Percentiles rank a stretch among this genome's conserved stretches.
Evolutionary conservation across 2,329 filamentous ascomycete genomes (phyloP).

Genomic region (Xylariaceae sp.): DNA sequence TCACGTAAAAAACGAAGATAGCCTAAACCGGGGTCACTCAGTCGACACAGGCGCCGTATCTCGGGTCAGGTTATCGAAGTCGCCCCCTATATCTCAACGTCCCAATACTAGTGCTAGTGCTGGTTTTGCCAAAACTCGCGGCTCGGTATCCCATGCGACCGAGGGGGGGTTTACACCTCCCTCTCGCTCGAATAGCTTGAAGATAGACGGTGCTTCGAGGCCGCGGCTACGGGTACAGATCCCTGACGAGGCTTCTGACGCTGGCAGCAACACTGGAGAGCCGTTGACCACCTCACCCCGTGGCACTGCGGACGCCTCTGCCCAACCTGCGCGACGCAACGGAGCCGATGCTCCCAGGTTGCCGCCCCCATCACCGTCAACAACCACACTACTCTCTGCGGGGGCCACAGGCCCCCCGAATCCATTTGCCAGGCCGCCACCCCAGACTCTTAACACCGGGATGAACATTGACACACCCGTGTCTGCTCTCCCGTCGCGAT

Average conservation of each 20-base stretch:
- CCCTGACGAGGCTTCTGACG: conserved; percentile 80
- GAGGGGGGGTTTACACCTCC: conserved; percentile 64
- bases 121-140: conserved; percentile 41
- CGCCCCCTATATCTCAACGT: conserved; percentile 46
- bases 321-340: conserved; percentile 46
- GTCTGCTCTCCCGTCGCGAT: conserved; percentile 87
- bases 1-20: conserved; percentile 35
- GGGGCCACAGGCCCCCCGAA: conserved; percentile 91
- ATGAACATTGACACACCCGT: conserved; percentile 74
- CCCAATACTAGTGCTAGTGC: conserved; percentile 47
- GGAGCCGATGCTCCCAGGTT: conserved; percentile 57
- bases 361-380: conserved; percentile 87
- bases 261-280: conserved; percentile 66
- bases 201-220: conserved; percentile 56
- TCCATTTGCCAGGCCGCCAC: conserved; percentile 83
- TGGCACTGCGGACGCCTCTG: conserved; percentile 53
- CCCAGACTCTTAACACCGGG: conserved; percentile 54
- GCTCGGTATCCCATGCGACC: conserved; percentile 57
- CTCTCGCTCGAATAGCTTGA: conserved; percentile 70
- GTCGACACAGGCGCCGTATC: conserved; percentile 56
- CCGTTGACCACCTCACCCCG: conserved; percentile 53
- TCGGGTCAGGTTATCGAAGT: conserved; percentile 46
- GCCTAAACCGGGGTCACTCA: conserved; percentile 52
- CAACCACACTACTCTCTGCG: conserved; percentile 77
- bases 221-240: conserved; percentile 92